A percentile compares a stretch with the other conserved stretches of the same genome.
phyloP scores from a whole-genome alignment of 345 rosid genomes.

The Erodium maritimum region DNA sequence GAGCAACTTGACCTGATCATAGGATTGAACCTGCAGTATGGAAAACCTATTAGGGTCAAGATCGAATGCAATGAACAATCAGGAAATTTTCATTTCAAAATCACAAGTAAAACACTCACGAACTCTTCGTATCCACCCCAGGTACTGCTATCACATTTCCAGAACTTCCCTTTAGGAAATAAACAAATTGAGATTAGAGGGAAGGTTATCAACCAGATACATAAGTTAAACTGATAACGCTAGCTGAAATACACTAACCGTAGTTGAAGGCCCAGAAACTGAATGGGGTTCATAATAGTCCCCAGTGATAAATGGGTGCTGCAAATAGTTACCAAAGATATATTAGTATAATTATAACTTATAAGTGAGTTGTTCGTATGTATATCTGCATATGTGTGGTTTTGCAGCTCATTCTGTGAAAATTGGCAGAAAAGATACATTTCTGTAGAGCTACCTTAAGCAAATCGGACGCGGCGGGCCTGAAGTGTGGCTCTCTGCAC shows the following conservation, averaged over 20 bases:
- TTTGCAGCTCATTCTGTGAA: neutral
- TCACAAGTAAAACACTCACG: conserved; percentile 35
- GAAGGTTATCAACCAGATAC: conserved; percentile 13
- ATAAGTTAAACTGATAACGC: conserved; percentile 10
- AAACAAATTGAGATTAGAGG: conserved; percentile 8
- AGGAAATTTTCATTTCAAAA: conserved; percentile 6
- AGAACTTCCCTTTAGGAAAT: conserved; percentile 30
- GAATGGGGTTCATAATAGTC: conserved; percentile 38
- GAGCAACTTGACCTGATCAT: conserved; percentile 46
- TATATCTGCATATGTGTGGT: neutral
- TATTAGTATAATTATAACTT: neutral
- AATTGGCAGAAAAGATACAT: neutral
- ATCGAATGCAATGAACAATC: neutral
- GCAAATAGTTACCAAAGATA: conserved; percentile 22
- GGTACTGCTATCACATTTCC: conserved; percentile 32
- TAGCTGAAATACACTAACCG: conserved; percentile 26
- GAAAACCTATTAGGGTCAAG: conserved; percentile 12
- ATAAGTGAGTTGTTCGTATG: neutral
- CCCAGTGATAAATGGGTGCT: conserved; percentile 81
- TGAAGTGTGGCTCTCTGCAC: conserved; percentile 67
- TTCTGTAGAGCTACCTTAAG: conserved; percentile 42
- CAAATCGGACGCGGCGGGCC: conserved; percentile 65
- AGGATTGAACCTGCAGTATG: conserved; percentile 34
- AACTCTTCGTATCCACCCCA: conserved; percentile 35
- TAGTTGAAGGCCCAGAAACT: conserved; percentile 29